A percentile compares a stretch with the other conserved stretches of the same genome.
Conservation (phyloP, 805 yeast species). For the Wickerhamomyces sydowiorum region DNA sequence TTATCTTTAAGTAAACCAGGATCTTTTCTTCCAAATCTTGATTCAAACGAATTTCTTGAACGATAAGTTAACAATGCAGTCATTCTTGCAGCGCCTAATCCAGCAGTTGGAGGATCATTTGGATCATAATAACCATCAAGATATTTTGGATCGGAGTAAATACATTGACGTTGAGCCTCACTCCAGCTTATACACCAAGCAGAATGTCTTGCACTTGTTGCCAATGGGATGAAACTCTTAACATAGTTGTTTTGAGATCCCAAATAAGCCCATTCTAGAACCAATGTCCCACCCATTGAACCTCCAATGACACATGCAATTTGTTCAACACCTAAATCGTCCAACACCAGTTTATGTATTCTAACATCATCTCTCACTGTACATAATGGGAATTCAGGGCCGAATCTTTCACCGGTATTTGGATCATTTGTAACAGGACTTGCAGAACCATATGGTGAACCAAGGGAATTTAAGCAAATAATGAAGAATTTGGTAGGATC, state of each 20-base stretch:
- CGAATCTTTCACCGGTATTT: conserved; percentile 71
- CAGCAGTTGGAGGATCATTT: conserved; percentile 77
- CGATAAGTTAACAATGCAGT: conserved; percentile 90
- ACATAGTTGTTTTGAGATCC: conserved; percentile 53
- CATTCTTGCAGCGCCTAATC: conserved; percentile 96
- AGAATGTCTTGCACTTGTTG: conserved; percentile 90
- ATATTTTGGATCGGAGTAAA: conserved; percentile 92
- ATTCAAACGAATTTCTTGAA: conserved; percentile 86
- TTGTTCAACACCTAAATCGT: conserved; percentile 69
- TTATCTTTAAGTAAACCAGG: conserved; percentile 35
- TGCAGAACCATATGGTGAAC: conserved; percentile 94
- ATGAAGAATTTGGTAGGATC: conserved; percentile 87
- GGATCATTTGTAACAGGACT: conserved; percentile 84
- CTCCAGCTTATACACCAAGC: conserved; percentile 99
- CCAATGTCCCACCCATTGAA: conserved; percentile 98
- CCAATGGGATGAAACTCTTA: conserved; percentile 69
- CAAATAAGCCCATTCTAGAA: conserved; percentile 79
- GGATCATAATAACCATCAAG: conserved; percentile 80
- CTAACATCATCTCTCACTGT: conserved; percentile 91
- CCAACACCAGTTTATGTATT: conserved; percentile 72
- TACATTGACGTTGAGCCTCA: conserved; percentile 95
- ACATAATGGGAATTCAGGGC: conserved; percentile 92
- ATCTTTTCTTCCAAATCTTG: conserved; percentile 80
- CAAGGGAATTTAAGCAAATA: conserved; percentile 86
- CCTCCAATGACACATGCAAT: conserved; percentile 92